Base-by-base conservation (phyloP, 768 basidiomycete species). In the Megacollybia marginata region DNA sequence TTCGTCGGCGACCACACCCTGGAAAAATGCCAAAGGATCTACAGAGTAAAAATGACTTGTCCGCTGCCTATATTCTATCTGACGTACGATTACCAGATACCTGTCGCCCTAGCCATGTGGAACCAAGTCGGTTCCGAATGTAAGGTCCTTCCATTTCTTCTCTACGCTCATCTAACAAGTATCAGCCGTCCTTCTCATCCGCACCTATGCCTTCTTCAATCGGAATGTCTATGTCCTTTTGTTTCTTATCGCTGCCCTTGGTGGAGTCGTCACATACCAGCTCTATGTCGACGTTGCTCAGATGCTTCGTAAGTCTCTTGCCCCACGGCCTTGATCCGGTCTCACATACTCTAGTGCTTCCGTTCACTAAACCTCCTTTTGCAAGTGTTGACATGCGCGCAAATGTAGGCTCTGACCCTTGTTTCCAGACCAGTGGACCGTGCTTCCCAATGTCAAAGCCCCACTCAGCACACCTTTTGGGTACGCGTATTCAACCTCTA, bases 201-300 rank as follows among this genome's bases (percentile, higher is more conserved):
- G 88, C 53, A 90, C 88, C 40, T 90, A 88, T 58, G 88, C 88
- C 3, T 90, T 90, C 67, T 89, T 89, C 73, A 88, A 87, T 58
- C 78, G 85, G 54, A 90, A 88, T 57, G 62, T 72, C 48, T 84
- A 80, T 60, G 65, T 89, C 47, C 73, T 89, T 38, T 69, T 72
- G 55, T 76, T 76, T 52, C 78, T 90, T 54, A 63, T 88, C 50
- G 74, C 73, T 50, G 80, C 84, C 11, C 70, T 90, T 10, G 74
- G 79, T 50, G 86, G 86, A 8, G 81, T 90, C 50, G 78, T 89
- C 10, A 79, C 85, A 35, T 90, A 89, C 65, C 88, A 90, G 60
- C 78, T 89, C 33, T 90, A 85, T 56, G 88, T 89, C 31, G 85
- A 81, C 55, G 80, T 80, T 5, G 80, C 83, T 9, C 80, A 88